phyloP scores from a whole-genome alignment of 805 yeast genomes.

The Ogataea degrootiae region DNA sequence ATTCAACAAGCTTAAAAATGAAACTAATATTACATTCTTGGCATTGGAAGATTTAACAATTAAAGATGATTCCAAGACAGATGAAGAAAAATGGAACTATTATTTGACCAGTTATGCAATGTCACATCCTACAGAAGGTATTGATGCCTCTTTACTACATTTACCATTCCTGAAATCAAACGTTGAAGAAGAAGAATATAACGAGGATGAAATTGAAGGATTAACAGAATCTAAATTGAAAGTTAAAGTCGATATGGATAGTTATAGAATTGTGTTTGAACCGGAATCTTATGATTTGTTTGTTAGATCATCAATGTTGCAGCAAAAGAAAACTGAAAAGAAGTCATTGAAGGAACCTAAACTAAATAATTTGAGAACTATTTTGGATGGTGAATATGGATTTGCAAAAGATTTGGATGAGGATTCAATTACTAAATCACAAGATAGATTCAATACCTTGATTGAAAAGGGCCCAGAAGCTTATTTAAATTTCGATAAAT shows the following conservation, averaged over 20 bases:
- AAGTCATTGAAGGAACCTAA: constrained; percentile 11
- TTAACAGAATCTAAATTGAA: constrained; percentile 63
- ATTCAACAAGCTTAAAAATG: constrained; percentile 48
- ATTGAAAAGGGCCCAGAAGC: constrained; percentile 37
- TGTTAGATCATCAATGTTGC: constrained; percentile 52
- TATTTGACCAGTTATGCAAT: constrained; percentile 88
- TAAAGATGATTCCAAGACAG: constrained; percentile 53
- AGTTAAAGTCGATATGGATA: constrained; percentile 72
- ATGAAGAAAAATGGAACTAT: constrained; percentile 86
- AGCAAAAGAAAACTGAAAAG: constrained; percentile 20
- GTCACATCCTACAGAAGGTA: constrained; percentile 97
- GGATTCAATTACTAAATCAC: constrained; percentile 29
- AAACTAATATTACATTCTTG: constrained; percentile 72
- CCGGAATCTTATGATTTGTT: constrained; percentile 75
- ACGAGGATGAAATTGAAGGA: constrained; percentile 48
- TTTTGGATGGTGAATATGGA: constrained; percentile 50
- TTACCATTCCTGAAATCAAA: constrained; percentile 72
- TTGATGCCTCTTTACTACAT: constrained; percentile 67
- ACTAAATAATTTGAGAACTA: constrained; percentile 28
- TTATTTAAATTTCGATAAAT: constrained; percentile 15
- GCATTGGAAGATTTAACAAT: constrained; percentile 86
- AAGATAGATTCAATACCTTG: constrained; percentile 31
- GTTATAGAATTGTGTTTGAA: constrained; percentile 79
- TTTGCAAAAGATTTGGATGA: constrained; percentile 48
- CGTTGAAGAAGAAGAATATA: constrained; percentile 44